phyloP scores from a whole-genome alignment of 169 alveolate species.

The Eimeria sp. region DNA sequence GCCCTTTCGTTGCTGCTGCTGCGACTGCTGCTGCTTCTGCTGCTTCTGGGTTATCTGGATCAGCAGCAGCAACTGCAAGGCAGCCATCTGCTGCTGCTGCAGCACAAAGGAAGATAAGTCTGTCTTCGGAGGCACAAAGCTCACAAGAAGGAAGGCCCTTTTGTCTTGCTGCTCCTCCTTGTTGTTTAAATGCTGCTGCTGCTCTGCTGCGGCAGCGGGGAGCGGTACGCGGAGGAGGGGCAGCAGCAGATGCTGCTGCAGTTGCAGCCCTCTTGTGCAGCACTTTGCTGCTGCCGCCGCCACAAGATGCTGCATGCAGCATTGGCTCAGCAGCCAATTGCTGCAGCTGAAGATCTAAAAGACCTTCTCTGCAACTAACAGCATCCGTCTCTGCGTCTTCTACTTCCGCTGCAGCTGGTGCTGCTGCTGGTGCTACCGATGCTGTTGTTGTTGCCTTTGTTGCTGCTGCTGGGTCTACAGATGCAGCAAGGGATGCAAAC shows the following conservation, averaged over 20 bases:
- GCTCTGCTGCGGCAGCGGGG: conserved; percentile 36
- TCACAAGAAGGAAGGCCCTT: neutral
- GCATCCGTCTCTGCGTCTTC: neutral
- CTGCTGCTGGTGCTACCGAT: neutral
- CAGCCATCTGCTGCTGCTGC: neutral
- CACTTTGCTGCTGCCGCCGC: conserved; percentile 16
- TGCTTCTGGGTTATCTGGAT: neutral
- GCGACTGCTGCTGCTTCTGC: conserved; percentile 3
- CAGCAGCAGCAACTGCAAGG: neutral
- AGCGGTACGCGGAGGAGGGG: neutral
- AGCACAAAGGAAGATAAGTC: conserved; percentile 4
- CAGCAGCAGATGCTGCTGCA: too few relatives aligned
- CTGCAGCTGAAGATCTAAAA: neutral
- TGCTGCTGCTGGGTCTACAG: neutral
- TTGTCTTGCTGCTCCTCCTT: conserved; percentile 6
- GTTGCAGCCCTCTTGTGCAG: neutral
- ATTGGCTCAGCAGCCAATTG: neutral
- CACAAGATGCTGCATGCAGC: conserved; percentile 2
- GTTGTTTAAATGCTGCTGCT: neutral
- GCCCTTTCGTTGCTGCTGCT: neutral
- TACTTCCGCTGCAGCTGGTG: neutral
- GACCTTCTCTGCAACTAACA: neutral
- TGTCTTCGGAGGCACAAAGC: conserved; percentile 16
- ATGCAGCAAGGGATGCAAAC: conserved; percentile 21
- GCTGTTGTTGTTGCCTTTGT: neutral